Evolutionary conservation across 441 rosid genomes (phyloP), one percentile per base, ranked within the genome.

Genomic region (Populus hybrid): DNA sequence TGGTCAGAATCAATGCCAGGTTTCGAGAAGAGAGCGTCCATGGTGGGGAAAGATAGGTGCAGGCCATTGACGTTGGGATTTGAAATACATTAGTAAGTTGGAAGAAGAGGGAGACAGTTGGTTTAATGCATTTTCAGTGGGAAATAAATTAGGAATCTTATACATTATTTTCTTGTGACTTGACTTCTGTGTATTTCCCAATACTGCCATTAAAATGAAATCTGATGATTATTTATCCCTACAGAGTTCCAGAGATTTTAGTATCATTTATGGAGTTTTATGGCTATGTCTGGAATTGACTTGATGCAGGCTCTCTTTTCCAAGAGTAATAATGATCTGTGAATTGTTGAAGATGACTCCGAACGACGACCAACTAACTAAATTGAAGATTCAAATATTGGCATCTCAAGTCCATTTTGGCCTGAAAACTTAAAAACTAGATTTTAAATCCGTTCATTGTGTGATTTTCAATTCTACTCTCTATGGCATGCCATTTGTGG

Each of bases 21-120:
- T 29, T 23, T n/a, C 63, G 24, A 50, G 76, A 66, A 69, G 38
- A 20, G 38, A 38, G 53, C 53, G 70, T 20, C 31, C 3, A 11
- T 76, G 80, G 79, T 64, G 75, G 74, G 78, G 40, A 86, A 85
- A 77, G 81, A 74, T 69, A 74, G 69, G 85, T 82, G 36, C 8
- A 24, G 5, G 36, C 2, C 16, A 63, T 3, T 12, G 12, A 21
- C 74, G 6, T 80, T 35, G 84, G 88, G 84, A 83, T 83, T 87
- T 79, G 87, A 69, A 77, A 12, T 33, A 9, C 31, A 71, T 16
- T 3, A 2, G 14, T 0, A 14, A 42, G n/a, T 6, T 29, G 11
- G 18, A 28, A 28, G 50, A 26, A 20, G 23, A 18, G 31, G 24
- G 70, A 11, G 36, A 50, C 73, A 76, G 45, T 35, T 74, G 74